Conservation (phyloP, 2,329 filamentous ascomycete genomes). For the Aspergillus luchuensis region DNA sequence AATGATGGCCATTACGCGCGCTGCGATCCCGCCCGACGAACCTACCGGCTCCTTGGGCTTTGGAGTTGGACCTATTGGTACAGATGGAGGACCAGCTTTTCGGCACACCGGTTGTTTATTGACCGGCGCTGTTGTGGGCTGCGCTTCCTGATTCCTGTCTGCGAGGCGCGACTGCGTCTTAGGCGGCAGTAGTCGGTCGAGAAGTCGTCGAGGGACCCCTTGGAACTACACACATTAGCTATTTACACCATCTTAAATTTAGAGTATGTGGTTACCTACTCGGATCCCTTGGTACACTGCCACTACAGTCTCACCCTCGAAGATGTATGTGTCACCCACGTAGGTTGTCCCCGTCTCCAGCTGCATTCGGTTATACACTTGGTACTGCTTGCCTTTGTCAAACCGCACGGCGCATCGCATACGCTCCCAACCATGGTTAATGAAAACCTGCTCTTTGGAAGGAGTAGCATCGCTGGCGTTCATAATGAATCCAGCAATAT, state of each 20-base stretch:
- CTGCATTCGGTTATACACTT: slow-evolving; percentile 64
- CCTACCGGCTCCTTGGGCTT: background rate
- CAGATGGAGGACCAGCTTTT: background rate
- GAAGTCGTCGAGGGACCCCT: slow-evolving; percentile 11
- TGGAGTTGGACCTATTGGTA: background rate
- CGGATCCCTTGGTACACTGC: slow-evolving; percentile 42
- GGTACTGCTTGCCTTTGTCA: slow-evolving; percentile 55
- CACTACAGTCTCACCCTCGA: slow-evolving; percentile 60
- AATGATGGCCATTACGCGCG: slow-evolving; percentile 7
- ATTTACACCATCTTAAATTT: background rate
- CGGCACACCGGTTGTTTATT: background rate
- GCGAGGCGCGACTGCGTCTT: background rate
- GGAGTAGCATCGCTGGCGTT: slow-evolving; percentile 61
- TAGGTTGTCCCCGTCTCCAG: slow-evolving; percentile 53
- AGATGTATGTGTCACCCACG: slow-evolving; percentile 61
- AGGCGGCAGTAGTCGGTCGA: slow-evolving; percentile 7
- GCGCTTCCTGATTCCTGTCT: background rate
- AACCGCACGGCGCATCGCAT: slow-evolving; percentile 58
- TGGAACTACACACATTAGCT: slow-evolving; percentile 3
- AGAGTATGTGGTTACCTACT: background rate
- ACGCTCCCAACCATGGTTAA: slow-evolving; percentile 63
- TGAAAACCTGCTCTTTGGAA: slow-evolving; percentile 61
- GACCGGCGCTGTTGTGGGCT: background rate
- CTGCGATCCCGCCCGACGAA: background rate
- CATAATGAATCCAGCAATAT: slow-evolving; percentile 62